Evolutionary conservation across 1,284 basidiomycete species (phyloP).

Genomic region (Hypsizygus ulmarius): DNA sequence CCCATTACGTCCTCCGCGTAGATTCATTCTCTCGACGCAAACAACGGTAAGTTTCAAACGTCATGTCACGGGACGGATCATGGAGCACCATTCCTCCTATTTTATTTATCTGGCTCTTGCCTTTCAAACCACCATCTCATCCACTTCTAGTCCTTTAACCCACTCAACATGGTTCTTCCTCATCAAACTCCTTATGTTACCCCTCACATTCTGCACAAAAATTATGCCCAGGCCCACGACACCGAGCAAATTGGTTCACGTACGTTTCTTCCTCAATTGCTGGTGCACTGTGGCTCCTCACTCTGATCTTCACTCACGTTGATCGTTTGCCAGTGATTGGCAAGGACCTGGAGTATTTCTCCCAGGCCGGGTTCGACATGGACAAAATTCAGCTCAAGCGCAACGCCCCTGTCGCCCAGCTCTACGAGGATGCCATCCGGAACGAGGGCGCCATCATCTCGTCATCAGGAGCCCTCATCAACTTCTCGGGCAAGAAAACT

Average conservation of each 20-base stretch:
- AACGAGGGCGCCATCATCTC: constrained; percentile 99
- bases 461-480: constrained; percentile 94
- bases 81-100: constrained; percentile 14
- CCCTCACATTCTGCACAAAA: constrained; percentile 80
- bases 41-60: constrained; percentile 13
- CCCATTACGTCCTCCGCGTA: constrained; percentile 7
- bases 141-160: constrained; percentile 20
- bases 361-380: constrained; percentile 99
- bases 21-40: constrained; percentile 2
- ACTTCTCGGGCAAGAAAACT: constrained; percentile 99
- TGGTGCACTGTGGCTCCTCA: background rate
- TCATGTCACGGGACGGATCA: constrained; percentile 25
- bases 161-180: constrained; percentile 51
- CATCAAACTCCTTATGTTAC: constrained; percentile 79
- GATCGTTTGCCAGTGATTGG: constrained; percentile 65
- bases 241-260: constrained; percentile 57
- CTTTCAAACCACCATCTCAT: constrained; percentile 17
- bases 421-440: constrained; percentile 98
- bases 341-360: constrained; percentile 95
- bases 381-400: constrained; percentile 85
- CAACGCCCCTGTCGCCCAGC: constrained; percentile 91
- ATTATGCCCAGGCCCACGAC: constrained; percentile 73
- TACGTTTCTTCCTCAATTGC: constrained; percentile 35
- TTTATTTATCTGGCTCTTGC: constrained; percentile 19
- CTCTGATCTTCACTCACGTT: constrained; percentile 14